Conservation (phyloP, 257 asterid genomes). For the Solanum bulbocastanum region DNA sequence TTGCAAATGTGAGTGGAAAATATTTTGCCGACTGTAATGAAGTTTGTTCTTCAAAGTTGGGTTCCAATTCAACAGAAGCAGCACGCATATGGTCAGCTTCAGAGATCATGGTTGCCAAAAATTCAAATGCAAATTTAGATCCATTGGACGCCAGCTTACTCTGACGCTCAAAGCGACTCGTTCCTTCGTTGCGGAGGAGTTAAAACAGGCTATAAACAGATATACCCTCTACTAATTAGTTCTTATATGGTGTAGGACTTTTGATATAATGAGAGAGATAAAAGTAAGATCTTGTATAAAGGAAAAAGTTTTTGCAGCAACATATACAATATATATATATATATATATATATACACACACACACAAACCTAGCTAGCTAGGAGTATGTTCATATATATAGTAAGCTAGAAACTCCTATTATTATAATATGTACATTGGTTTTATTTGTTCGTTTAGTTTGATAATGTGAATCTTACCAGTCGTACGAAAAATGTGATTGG, state of each 20-base stretch:
- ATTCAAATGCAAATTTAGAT: conserved; percentile 7
- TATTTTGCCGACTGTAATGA: conserved; percentile 90
- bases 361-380: neutral
- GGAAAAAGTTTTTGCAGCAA: neutral
- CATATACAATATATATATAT: neutral
- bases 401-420: neutral
- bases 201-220: neutral
- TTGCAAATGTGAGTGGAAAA: conserved; percentile 52
- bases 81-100: conserved; percentile 69
- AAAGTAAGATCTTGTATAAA: neutral
- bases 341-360: no score
- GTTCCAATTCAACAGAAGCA: conserved; percentile 54
- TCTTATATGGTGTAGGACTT: neutral
- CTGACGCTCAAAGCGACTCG: neutral
- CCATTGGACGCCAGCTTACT: neutral
- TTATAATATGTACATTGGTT: neutral
- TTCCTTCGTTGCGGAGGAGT: neutral
- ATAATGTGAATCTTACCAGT: neutral
- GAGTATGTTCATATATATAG: neutral
- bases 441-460: neutral
- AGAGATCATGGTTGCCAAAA: conserved; percentile 43
- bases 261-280: neutral
- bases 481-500: neutral
- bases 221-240: neutral
- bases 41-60: conserved; percentile 55